Conservation (phyloP, 202 grass and related monocot species). For the Dendrocalamus latiflorus region DNA sequence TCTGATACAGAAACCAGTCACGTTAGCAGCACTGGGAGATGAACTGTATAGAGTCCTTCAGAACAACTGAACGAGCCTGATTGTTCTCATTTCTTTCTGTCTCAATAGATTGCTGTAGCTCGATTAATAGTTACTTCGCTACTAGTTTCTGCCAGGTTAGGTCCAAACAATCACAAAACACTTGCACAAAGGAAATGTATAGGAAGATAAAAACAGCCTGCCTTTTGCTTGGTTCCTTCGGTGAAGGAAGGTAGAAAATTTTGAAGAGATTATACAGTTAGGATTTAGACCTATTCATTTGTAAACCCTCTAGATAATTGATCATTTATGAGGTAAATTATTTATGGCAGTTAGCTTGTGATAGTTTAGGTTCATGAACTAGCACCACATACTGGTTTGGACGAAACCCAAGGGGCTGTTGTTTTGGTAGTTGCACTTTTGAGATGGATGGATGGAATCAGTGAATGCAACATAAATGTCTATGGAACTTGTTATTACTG, state of each 20-base stretch:
- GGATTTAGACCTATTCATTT: constrained; percentile 25
- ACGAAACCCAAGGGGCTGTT: not conserved
- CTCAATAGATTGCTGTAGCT: constrained; percentile 42
- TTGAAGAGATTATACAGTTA: constrained; percentile 34
- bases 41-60: constrained; percentile 93
- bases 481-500: not conserved
- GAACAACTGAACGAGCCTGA: constrained; percentile 57
- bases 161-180: constrained; percentile 35
- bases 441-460: not conserved
- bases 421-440: constrained; percentile 2
- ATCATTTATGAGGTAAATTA: constrained; percentile 18
- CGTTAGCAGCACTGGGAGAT: constrained; percentile 63
- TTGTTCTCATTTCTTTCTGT: constrained; percentile 42
- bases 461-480: constrained; percentile 12
- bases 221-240: constrained; percentile 22
- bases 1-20: constrained; percentile 77
- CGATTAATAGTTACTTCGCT: constrained; percentile 20
- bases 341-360: not conserved
- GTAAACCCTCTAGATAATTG: constrained; percentile 31
- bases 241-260: constrained; percentile 29
- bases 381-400: not conserved
- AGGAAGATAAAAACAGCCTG: constrained; percentile 34
- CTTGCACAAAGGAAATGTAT: constrained; percentile 42
- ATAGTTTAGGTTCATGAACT: constrained; percentile 17
- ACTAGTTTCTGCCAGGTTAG: constrained; percentile 38